Base-by-base conservation (phyloP, 1,284 basidiomycete species). In the Irpex lacteus region DNA sequence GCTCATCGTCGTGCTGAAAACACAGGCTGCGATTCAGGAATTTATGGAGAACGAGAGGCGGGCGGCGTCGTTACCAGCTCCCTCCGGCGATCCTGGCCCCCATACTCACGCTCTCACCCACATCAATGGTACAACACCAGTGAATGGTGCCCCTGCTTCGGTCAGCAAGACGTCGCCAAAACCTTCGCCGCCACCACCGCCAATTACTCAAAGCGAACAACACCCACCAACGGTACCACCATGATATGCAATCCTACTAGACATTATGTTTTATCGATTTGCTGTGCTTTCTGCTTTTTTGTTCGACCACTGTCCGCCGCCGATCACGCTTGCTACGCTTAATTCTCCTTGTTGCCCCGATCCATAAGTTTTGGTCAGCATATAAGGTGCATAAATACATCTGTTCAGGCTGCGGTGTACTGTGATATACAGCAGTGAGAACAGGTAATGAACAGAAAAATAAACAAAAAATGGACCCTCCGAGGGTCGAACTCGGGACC, bases 401-500 rank as follows among this genome's bases (percentile, higher is more conserved):
- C 26, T 26, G 26, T 26, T 4, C 26, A 26, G 26, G 26, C 26
- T 26, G 26, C 26, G 26, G 26, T 26, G 26, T 26, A 26, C 21
- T 26, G 21, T 26, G 21, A 26, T 26, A 26, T 26, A 26, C 21
- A 26, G 21, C 21, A 26, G 21, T 26, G 21, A 26, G 21, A 26
- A 26, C 21, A 26, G 21, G 21, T 26, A 26, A 26, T 8, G 8
- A 18, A 36, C 32, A 55, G 9, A 11, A 47, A 21, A 18, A n/a
- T 21, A 4, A 60, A 54, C 15, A 65, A 76, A 76, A 72, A 70
- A 63, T 80, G 78, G 78, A 78, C 78, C 78, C 77, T 76, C 78
- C 78, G 78, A 80, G 78, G 76, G 78, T 80, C 76, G 78, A 80
- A 80, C 78, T 80, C 78, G 78, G 78, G 78, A 79, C 78, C 78